phyloP scores from a whole-genome alignment of 305 asterid species.

The Fraxinus velutina region DNA sequence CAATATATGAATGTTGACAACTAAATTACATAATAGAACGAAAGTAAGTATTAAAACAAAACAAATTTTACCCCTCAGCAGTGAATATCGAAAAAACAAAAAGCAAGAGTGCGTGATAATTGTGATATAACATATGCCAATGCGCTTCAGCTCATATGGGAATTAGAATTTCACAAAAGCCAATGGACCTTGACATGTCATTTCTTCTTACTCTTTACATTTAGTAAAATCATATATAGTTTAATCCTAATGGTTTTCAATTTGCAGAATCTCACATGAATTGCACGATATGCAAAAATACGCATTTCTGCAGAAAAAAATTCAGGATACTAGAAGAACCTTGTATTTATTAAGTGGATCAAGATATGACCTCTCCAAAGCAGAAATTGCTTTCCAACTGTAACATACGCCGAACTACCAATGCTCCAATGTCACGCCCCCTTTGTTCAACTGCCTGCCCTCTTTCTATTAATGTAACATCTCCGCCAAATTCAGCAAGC shows the following conservation, averaged over 20 bases:
- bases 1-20: conserved; percentile 36
- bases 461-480: conserved; percentile 87
- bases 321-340: conserved; percentile 31
- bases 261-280: conserved; percentile 4
- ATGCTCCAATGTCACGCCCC: conserved; percentile 96
- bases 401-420: conserved; percentile 75
- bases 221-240: not conserved
- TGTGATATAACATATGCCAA: not conserved
- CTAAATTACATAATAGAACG: conserved; percentile 11
- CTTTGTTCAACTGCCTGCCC: conserved; percentile 94
- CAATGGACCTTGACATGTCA: not conserved
- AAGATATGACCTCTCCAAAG: conserved; percentile 93
- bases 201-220: not conserved
- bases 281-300: conserved; percentile 15
- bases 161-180: not conserved
- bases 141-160: not conserved
- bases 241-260: conserved; percentile 17
- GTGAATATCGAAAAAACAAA: not conserved
- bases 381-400: conserved; percentile 95
- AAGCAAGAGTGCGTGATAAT: not conserved
- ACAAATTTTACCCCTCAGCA: not conserved
- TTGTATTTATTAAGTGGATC: conserved; percentile 32
- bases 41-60: not conserved
- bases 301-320: conserved; percentile 15
- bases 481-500: conserved; percentile 95